phyloP scores from a whole-genome alignment of 2,329 filamentous ascomycete genomes.

The Nannizziopsis arthrosporioides region DNA sequence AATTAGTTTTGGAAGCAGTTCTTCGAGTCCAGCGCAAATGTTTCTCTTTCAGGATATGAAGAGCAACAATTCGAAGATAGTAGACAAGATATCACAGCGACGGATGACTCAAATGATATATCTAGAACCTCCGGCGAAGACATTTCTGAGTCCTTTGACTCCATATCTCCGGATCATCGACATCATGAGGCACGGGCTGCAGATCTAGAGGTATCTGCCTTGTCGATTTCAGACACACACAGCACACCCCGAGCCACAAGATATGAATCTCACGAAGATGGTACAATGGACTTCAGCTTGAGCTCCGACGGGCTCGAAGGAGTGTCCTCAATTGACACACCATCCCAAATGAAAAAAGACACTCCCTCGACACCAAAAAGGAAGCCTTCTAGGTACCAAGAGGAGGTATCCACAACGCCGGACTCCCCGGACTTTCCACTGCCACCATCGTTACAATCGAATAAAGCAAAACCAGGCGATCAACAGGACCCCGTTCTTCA shows the following conservation, averaged over 20 bases:
- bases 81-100: conserved; percentile 40
- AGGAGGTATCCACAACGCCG: conserved; percentile 48
- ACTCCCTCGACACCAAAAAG: conserved; percentile 29
- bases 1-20: conserved; percentile 97
- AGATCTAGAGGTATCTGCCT: conserved; percentile 36
- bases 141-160: conserved; percentile 30
- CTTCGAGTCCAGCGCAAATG: conserved; percentile 95
- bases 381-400: conserved; percentile 15
- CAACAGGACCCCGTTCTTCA: conserved; percentile 65
- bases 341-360: conserved; percentile 20
- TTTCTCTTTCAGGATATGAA: conserved; percentile 89
- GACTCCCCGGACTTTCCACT: conserved; percentile 43
- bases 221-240: conserved; percentile 34
- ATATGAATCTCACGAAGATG: conserved; percentile 2
- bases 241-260: conserved; percentile 36
- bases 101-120: conserved; percentile 47
- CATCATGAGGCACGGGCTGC: conserved; percentile 22
- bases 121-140: conserved; percentile 33
- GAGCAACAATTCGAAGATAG: conserved; percentile 56
- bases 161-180: conserved; percentile 28
- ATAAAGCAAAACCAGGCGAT: conserved; percentile 24
- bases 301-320: conserved; percentile 62
- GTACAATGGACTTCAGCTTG: conserved; percentile 49
- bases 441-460: conserved; percentile 37
- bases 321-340: conserved; percentile 26